Base-by-base conservation (phyloP, 768 basidiomycete species). In the Podaxis sp. region DNA sequence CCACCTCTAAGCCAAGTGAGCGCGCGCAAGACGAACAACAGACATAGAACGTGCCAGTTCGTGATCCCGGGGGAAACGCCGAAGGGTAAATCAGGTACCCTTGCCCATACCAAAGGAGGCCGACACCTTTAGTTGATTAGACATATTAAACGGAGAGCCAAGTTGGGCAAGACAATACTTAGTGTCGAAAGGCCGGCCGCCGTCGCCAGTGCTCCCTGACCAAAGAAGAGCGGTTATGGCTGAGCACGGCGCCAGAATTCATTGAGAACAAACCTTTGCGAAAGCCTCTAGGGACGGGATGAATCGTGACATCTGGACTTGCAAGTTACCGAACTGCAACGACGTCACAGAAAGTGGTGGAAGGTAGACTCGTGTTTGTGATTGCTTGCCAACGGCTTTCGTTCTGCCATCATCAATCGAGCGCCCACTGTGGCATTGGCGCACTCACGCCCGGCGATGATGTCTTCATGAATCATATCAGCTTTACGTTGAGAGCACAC, bases 31-130 rank as follows among this genome's bases (percentile, higher is more conserved):
- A 12, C 28, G 44, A 49, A 36, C 64, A 38, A 28, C 41, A 24
- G 5, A 13, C 58, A 17, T 20, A 38, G 12, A n/a, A 58, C 74
- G 63, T 62, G 92, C 94, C 84, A 69, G 80, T 87, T 53, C 95
- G 80, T 26, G 94, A 94, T 1, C 94, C 94, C 4, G 87, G 83
- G 26, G 82, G 82, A 59, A 92, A 88, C 7, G 89, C 88, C 17
- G 93, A 88, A 0, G 95, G 95, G 73, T 96, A 98, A 72, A 98
- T 96, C 57, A 98, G 80, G 67, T 84, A 89, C 71, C 88, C 90
- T 72, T 98, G 95, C 30, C 91, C 93, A 66, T 90, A 89, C 74
- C 90, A 95, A 17, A 94, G 82, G 38, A 95, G 80, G 10, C 90
- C 88, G 55, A 83, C 83, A 63, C 87, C 90, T 91, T 66, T 0